Evolutionary conservation across 805 yeast genomes (phyloP), one percentile per base, ranked within the genome.

Genomic region (Zygoascus flipseniorum): DNA sequence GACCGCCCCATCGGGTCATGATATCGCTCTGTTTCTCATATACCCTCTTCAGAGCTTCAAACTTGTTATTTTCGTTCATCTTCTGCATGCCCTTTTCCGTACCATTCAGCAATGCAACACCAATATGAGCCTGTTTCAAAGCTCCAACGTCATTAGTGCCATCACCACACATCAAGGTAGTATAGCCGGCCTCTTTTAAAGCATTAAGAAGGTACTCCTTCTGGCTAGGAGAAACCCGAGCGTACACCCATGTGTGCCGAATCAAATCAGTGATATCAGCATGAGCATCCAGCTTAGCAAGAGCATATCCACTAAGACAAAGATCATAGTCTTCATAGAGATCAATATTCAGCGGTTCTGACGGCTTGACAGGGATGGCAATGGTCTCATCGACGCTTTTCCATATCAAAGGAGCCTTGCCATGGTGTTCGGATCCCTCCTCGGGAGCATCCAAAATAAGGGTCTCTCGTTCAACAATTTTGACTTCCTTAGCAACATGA

Each of bases 61-160:
- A 74, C 62, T 79, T 84, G 64, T 85, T 81, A 69, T 81, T 80
- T 59, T 92, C 97, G 52, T 85, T 88, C 55, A 90, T 80, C 71
- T 89, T 88, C 72, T 86, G 86, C 81, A 93, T 76, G 47, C 96
- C 86, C 52, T 88, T 97, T 66, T 87, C 96, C 53, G 99, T 90
- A 72, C 98, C 99, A 65, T 93, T 93, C 68, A 93, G 78, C 62
- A 93, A 75, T n/a, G 99, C 99, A 67, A 93, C 87, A 76, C 99
- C 99, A 65, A 93, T 85, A 66, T 93, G 96, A 1, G 99, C 98
- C 74, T 93, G 98, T 70, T 93, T 93, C 72, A 93, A 80, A 52
- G 99, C 99, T 71, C 99, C 99, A 50, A 93, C 99, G 76, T 93
- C 99, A 67, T 93, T 93, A n/a, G 99, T 93, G 72, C 99, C 99